These are phyloP conservation scores for Leccinum griseonigrum DNA, from an alignment of 1,284 basidiomycete genomes.

Conservation along the genomic window DNA sequence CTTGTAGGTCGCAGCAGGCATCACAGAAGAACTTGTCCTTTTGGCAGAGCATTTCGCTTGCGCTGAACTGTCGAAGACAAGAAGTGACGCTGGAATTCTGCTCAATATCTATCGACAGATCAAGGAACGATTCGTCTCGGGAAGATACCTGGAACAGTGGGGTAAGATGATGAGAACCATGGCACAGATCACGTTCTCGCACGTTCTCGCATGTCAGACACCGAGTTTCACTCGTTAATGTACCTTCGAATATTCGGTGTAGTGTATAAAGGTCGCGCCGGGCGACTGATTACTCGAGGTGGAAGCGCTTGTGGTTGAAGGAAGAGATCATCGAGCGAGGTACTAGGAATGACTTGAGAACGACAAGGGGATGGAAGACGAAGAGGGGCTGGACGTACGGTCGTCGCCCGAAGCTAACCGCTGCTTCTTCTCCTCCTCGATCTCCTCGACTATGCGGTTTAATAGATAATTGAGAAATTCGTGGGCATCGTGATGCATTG, in stretches of 20 bases:
- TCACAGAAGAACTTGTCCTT: slow-evolving; percentile 99
- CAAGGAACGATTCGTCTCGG: slow-evolving; percentile 94
- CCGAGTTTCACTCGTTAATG: slow-evolving; percentile 93
- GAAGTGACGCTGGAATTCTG: slow-evolving; percentile 95
- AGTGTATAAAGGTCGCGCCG: slow-evolving; percentile 73
- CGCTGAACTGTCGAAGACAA: slow-evolving; percentile 94
- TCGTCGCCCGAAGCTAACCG: slow-evolving; percentile 37
- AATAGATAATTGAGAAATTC: slow-evolving; percentile 96
- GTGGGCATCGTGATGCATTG: slow-evolving; percentile 94
- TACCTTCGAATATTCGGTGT: slow-evolving; percentile 87
- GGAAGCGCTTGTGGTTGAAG: slow-evolving; percentile 44
- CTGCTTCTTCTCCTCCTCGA: slow-evolving; percentile 68
- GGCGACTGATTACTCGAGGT: slow-evolving; percentile 43
- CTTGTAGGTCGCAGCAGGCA: slow-evolving; percentile 92
- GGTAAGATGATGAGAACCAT: slow-evolving; percentile 10
- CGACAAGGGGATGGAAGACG: background rate
- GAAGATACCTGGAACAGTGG: slow-evolving; percentile 71
- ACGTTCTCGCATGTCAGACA: slow-evolving; percentile 97
- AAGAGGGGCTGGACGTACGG: slow-evolving; percentile 15
- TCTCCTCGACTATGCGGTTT: slow-evolving; percentile 91
- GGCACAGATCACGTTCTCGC: slow-evolving; percentile 20
- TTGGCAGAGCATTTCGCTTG: slow-evolving; percentile 96
- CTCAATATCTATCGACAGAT: slow-evolving; percentile 97
- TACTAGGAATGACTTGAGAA: slow-evolving; percentile 38
- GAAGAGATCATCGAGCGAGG: slow-evolving; percentile 53